Percentiles rank a stretch among this genome's conserved stretches.
These are phyloP conservation scores for Heliosperma pusillum DNA, from an alignment of 148 eudicot species.

Conservation along the genomic window DNA sequence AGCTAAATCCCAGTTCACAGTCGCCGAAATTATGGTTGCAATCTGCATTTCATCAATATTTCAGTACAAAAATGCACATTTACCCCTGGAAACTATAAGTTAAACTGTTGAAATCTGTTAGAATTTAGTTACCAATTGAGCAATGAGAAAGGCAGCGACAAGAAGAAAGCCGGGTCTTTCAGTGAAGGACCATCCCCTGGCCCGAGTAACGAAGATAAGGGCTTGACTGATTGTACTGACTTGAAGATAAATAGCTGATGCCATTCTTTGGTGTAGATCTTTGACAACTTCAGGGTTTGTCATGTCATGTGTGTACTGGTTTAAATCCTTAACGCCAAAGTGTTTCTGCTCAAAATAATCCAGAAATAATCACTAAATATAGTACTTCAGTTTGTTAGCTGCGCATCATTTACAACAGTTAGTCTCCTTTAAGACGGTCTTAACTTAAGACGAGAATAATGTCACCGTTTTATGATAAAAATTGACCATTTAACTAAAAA, in stretches of 20 bases:
- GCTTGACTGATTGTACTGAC: constrained; percentile 85
- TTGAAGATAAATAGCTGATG: constrained; percentile 82
- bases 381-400: neutral
- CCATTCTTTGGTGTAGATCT: constrained; percentile 45
- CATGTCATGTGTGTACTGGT: constrained; percentile 39
- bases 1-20: constrained; percentile 39
- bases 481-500: no score
- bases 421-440: no score
- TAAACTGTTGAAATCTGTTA: neutral
- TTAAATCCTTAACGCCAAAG: constrained; percentile 43
- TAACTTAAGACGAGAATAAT: no score
- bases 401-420: no score
- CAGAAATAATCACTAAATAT: neutral
- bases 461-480: no score
- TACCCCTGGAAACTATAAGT: neutral
- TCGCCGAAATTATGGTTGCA: constrained; percentile 55
- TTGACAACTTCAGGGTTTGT: constrained; percentile 29
- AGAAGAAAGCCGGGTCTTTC: constrained; percentile 82
- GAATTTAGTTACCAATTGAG: constrained; percentile 51
- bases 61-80: neutral
- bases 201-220: constrained; percentile 75
- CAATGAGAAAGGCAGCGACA: constrained; percentile 64
- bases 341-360: constrained; percentile 33
- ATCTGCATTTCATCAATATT: constrained; percentile 32
- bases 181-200: constrained; percentile 68